A percentile compares a stretch with the other conserved stretches of the same genome.
Conservation (phyloP, 2,329 filamentous ascomycete species). For the Ceratocystis papillata region DNA sequence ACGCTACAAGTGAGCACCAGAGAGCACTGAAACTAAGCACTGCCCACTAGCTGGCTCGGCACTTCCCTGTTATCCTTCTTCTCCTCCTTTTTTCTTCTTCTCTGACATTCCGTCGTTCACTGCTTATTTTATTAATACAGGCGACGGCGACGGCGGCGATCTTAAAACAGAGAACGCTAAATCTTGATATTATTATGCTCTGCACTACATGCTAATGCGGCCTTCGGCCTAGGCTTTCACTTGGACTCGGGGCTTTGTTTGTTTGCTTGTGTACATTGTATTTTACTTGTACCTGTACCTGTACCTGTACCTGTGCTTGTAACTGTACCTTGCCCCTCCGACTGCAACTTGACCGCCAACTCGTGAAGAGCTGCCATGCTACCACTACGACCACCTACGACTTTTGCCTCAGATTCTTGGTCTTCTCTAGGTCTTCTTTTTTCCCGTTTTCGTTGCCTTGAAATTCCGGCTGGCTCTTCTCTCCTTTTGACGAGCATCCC, state of each 20-base stretch:
- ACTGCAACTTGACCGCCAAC: not conserved
- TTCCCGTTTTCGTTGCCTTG: not conserved
- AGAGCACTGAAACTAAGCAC: not conserved
- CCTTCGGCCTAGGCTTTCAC: not conserved
- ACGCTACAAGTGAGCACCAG: not conserved
- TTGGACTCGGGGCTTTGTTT: not conserved
- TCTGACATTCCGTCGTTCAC: not conserved
- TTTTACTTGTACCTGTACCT: not conserved
- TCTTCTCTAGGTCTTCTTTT: not conserved
- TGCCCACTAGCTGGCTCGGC: slow-evolving; percentile 2
- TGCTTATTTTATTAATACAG: too few relatives aligned
- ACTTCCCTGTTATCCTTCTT: not conserved
- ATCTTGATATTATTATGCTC: not conserved
- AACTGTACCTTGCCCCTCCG: not conserved
- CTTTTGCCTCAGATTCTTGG: too few relatives aligned
- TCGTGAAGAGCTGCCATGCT: not conserved
- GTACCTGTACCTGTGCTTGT: not conserved
- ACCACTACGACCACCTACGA: not conserved
- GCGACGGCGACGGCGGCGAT: not conserved
- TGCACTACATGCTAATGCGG: not conserved
- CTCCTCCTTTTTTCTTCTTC: not conserved
- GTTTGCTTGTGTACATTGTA: not conserved
- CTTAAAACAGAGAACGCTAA: not conserved
- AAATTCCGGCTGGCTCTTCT: too few relatives aligned
- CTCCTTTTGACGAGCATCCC: slow-evolving; percentile 3